Percentiles rank a stretch among this genome's conserved stretches.
Conservation (phyloP, 768 basidiomycete genomes). For the Boletus tylopilopsis region DNA sequence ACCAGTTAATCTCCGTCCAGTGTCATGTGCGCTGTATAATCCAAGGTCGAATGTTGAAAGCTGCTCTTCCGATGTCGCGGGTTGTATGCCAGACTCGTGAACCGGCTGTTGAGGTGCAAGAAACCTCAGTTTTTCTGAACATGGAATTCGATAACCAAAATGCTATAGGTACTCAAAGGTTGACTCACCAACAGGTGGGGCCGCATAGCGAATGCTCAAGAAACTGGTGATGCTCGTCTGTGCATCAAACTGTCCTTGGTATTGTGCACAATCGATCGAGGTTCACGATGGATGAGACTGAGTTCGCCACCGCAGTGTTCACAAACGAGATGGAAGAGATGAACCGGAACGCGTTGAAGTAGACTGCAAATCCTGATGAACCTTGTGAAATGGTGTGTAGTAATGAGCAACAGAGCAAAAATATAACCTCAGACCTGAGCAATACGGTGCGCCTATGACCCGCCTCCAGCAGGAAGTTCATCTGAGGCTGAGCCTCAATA, state of each 20-base stretch:
- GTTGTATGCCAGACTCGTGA: conserved; percentile 16
- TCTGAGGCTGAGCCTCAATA: too few relatives aligned
- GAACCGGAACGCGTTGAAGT: background rate
- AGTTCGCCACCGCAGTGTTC: background rate
- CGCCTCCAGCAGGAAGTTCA: too few relatives aligned
- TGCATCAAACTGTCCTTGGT: conserved; percentile 26
- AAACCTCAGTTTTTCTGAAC: conserved; percentile 23
- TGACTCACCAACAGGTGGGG: conserved; percentile 41
- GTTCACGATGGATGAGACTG: conserved; percentile 18
- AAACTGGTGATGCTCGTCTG: conserved; percentile 22
- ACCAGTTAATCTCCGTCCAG: too few relatives aligned
- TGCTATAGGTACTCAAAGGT: background rate
- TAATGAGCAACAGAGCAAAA: too few relatives aligned
- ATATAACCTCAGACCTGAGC: too few relatives aligned
- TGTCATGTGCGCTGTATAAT: too few relatives aligned
- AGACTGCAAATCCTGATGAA: background rate
- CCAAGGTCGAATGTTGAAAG: too few relatives aligned
- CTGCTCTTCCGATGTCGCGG: too few relatives aligned
- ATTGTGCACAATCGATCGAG: conserved; percentile 31
- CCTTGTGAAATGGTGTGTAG: background rate
- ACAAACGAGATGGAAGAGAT: background rate
- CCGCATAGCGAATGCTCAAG: conserved; percentile 42
- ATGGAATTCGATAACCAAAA: background rate
- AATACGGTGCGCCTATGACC: too few relatives aligned
- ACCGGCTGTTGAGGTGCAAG: conserved; percentile 27